Percentiles rank a stretch among this genome's conserved stretches.
Evolutionary conservation across 1,284 basidiomycete genomes (phyloP).

Genomic region (Ceratobasidium papillatum): DNA sequence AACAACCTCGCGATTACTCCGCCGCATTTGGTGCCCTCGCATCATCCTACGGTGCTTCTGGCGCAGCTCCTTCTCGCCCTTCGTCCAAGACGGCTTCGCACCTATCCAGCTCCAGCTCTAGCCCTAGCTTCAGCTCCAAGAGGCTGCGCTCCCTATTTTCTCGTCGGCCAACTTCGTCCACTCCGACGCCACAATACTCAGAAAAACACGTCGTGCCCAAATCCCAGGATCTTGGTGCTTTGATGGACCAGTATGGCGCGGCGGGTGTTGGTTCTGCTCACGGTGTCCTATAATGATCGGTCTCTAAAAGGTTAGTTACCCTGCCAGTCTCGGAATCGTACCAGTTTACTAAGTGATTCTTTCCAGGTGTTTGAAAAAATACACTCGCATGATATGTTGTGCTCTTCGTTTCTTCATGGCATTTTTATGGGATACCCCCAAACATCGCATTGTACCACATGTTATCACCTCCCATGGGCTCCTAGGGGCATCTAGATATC

Average conservation of each 20-base stretch:
- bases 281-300: not conserved
- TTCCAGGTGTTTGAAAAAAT: not conserved
- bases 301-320: not conserved
- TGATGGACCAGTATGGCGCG: conserved; percentile 29
- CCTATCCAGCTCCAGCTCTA: not conserved
- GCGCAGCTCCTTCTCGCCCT: conserved; percentile 27
- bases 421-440: not conserved
- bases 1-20: conserved; percentile 29
- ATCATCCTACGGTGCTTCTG: conserved; percentile 36
- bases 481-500: not conserved
- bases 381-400: not conserved
- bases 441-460: not conserved
- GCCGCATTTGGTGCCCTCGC: conserved; percentile 34
- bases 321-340: not conserved
- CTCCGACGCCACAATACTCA: not conserved
- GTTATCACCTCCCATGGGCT: not conserved
- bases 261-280: not conserved
- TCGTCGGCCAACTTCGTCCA: not conserved
- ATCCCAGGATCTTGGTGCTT: conserved; percentile 31
- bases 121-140: conserved; percentile 5
- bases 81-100: conserved; percentile 33
- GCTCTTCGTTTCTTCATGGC: not conserved
- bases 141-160: not conserved
- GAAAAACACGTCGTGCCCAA: conserved; percentile 22
- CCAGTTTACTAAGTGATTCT: not conserved